These are phyloP conservation scores for Terana coerulea DNA, from an alignment of 768 basidiomycete species.

Conservation along the genomic window DNA sequence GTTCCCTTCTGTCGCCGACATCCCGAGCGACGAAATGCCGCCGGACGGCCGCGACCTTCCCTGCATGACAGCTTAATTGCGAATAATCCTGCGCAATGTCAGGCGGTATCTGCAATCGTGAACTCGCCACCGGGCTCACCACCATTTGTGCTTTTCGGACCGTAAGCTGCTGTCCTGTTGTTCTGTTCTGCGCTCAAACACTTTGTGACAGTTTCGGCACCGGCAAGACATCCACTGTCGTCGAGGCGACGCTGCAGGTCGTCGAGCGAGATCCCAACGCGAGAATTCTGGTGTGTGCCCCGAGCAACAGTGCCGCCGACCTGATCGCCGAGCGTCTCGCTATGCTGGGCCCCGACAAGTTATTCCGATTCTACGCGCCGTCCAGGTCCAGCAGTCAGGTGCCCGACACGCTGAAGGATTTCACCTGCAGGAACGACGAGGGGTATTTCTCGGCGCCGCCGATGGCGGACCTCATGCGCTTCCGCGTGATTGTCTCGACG, in stretches of 20 bases:
- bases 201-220: conserved; percentile 38
- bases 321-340: conserved; percentile 23
- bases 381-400: conserved; percentile 40
- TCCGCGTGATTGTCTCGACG: conserved; percentile 56
- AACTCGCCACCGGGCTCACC: conserved; percentile 41
- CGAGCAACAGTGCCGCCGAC: conserved; percentile 60
- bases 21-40: conserved; percentile 13
- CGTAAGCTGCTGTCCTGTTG: conserved; percentile 38
- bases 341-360: conserved; percentile 29
- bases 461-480: conserved; percentile 36
- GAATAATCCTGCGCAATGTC: conserved; percentile 44
- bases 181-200: neutral
- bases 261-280: conserved; percentile 36
- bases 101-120: conserved; percentile 47
- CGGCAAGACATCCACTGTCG: conserved; percentile 63
- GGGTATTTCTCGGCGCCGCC: conserved; percentile 43
- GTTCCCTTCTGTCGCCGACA: conserved; percentile 35
- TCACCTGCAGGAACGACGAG: conserved; percentile 34
- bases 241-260: conserved; percentile 60
- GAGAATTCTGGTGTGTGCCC: conserved; percentile 60
- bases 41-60: conserved; percentile 3
- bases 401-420: conserved; percentile 31
- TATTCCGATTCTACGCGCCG: conserved; percentile 59
- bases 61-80: conserved; percentile 29
- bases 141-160: conserved; percentile 62